Percentiles rank a stretch among this genome's conserved stretches.
Conservation (phyloP, 2,329 filamentous ascomycete species). For the Diaporthe ilicicola region DNA sequence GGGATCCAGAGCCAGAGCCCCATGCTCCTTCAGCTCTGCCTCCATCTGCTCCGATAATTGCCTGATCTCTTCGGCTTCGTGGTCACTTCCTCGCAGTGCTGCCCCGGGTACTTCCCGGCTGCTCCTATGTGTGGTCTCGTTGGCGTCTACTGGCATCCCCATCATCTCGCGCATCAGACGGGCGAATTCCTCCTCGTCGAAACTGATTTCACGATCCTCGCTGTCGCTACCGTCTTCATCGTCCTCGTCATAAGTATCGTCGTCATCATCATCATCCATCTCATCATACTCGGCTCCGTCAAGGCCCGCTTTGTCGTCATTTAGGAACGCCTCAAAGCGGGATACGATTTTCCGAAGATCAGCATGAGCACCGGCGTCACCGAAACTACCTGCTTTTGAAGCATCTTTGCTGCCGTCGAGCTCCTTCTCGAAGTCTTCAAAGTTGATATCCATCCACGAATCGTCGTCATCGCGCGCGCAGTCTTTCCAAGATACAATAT, state of each 20-base stretch:
- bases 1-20: slow-evolving; percentile 67
- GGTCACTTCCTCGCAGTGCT: slow-evolving; percentile 40
- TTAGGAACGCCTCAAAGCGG: slow-evolving; percentile 90
- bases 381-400: slow-evolving; percentile 60
- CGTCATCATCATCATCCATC: slow-evolving; percentile 72
- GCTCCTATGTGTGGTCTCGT: slow-evolving; percentile 6
- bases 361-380: slow-evolving; percentile 72
- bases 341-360: slow-evolving; percentile 91
- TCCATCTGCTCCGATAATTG: slow-evolving; percentile 76
- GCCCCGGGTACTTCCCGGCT: slow-evolving; percentile 15
- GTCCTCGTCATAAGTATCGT: slow-evolving; percentile 52
- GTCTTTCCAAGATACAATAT: slow-evolving; percentile 76
- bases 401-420: slow-evolving; percentile 60
- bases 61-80: slow-evolving; percentile 69
- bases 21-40: slow-evolving; percentile 73
- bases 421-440: slow-evolving; percentile 86
- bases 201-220: slow-evolving; percentile 79
- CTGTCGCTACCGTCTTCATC: slow-evolving; percentile 60
- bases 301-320: slow-evolving; percentile 81
- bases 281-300: slow-evolving; percentile 80
- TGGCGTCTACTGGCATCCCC: slow-evolving; percentile 60
- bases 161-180: slow-evolving; percentile 94
- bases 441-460: slow-evolving; percentile 91
- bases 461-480: slow-evolving; percentile 78
- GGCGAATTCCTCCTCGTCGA: slow-evolving; percentile 85